phyloP scores from a whole-genome alignment of 73 alveolate genomes.

The Blepharisma stoltei region DNA sequence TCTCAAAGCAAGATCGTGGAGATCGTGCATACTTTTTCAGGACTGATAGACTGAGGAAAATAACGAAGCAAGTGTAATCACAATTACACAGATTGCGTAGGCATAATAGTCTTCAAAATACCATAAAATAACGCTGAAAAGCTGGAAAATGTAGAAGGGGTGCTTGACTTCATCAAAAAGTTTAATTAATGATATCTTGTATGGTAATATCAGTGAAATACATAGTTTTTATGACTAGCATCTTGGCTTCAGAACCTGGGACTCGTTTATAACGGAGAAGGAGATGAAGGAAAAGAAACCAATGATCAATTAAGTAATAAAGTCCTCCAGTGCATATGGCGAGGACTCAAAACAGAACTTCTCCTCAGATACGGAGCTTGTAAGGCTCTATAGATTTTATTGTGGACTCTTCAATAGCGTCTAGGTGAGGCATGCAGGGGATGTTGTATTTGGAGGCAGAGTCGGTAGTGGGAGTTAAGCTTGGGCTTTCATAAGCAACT shows the following conservation, averaged over 20 bases:
- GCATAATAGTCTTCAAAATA: constrained; percentile 70
- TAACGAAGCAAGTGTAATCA: background rate
- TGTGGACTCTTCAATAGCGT: too few species aligned
- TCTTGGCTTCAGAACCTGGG: background rate
- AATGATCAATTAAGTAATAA: background rate
- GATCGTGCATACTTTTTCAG: constrained; percentile 6
- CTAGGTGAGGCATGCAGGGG: too few species aligned
- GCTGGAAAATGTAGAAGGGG: constrained; percentile 81
- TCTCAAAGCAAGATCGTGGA: background rate
- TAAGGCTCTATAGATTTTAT: too few species aligned
- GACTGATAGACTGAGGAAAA: background rate
- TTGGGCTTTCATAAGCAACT: too few species aligned
- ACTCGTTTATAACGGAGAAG: background rate
- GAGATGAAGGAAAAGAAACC: background rate
- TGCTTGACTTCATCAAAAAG: constrained; percentile 47
- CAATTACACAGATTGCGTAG: constrained; percentile 2
- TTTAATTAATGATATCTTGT: too few species aligned
- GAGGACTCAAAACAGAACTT: background rate
- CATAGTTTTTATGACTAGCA: background rate
- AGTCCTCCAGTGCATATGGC: constrained; percentile 14
- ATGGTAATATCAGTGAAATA: constrained; percentile 1
- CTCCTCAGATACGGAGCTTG: background rate
- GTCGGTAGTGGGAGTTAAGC: too few species aligned
- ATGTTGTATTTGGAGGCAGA: too few species aligned
- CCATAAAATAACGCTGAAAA: constrained; percentile 72